Evolutionary conservation across 305 asterid species (phyloP).

Genomic region (Salvia sclarea): DNA sequence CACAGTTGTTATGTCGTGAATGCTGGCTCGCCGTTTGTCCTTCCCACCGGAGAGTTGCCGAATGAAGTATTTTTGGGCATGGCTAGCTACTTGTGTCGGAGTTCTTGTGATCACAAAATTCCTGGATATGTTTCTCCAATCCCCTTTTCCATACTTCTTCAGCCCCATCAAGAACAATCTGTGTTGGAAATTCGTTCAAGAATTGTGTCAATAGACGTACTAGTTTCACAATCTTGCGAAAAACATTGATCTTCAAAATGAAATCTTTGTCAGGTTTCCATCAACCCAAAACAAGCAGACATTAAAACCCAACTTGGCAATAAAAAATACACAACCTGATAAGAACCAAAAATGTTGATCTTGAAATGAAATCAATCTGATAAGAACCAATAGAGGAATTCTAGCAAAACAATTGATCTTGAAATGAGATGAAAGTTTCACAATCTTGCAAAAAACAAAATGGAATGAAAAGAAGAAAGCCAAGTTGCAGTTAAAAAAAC

Average conservation of each 20-base stretch:
- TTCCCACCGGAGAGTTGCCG: conserved; percentile 89
- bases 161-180: conserved; percentile 91
- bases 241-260: background rate
- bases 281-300: background rate
- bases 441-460: background rate
- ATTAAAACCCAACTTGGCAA: background rate
- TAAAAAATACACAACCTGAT: background rate
- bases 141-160: conserved; percentile 92
- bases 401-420: too few relatives aligned
- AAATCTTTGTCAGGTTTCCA: background rate
- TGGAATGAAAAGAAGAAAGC: background rate
- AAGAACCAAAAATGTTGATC: background rate
- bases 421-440: background rate
- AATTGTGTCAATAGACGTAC: too few relatives aligned
- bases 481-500: conserved; percentile 11
- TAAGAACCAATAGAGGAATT: too few relatives aligned
- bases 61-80: conserved; percentile 91
- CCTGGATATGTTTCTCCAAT: conserved; percentile 89
- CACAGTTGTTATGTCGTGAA: conserved; percentile 89
- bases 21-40: conserved; percentile 94
- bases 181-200: conserved; percentile 6
- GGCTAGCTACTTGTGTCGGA: conserved; percentile 96
- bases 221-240: background rate
- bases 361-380: background rate
- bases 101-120: conserved; percentile 78